A percentile compares a stretch with the other conserved stretches of the same genome.
phyloP scores from a whole-genome alignment of 495 filamentous ascomycete species.

The Podospora didyma region DNA sequence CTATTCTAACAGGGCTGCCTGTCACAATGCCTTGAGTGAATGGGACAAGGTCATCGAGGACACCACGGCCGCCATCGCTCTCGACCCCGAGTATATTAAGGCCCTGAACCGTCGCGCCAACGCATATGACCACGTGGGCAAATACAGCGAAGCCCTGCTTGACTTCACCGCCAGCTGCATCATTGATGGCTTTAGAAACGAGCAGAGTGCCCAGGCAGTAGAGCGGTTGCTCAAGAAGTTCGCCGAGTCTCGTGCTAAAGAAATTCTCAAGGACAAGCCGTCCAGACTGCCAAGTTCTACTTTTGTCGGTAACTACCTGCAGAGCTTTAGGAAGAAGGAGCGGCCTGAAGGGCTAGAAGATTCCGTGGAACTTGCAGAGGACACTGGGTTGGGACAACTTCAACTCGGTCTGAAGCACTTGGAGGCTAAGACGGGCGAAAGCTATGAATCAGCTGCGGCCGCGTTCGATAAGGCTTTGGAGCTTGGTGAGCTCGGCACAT shows the following conservation, averaged over 20 bases:
- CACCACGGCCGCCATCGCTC: conserved; percentile 85
- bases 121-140: conserved; percentile 88
- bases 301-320: conserved; percentile 97
- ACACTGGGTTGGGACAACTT: conserved; percentile 78
- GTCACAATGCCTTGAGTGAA: conserved; percentile 84
- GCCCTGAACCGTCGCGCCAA: conserved; percentile 93
- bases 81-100: conserved; percentile 96
- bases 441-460: conserved; percentile 79
- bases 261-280: conserved; percentile 68
- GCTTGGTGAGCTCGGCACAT: conserved; percentile 67
- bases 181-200: conserved; percentile 92
- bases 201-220: conserved; percentile 79
- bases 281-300: conserved; percentile 84
- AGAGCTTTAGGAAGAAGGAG: conserved; percentile 83
- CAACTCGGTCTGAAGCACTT: conserved; percentile 76
- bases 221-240: conserved; percentile 96
- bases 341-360: conserved; percentile 83
- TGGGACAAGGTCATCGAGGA: conserved; percentile 98
- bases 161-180: conserved; percentile 99
- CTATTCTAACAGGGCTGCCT: conserved; percentile 97
- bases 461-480: conserved; percentile 88
- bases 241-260: conserved; percentile 85
- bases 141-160: conserved; percentile 89
- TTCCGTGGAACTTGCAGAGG: conserved; percentile 65
- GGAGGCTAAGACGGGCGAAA: conserved; percentile 78